Percentiles rank a stretch among this genome's conserved stretches.
Evolutionary conservation across 2,329 filamentous ascomycete species (phyloP).

Genomic region (Neoarthrinium moseri): DNA sequence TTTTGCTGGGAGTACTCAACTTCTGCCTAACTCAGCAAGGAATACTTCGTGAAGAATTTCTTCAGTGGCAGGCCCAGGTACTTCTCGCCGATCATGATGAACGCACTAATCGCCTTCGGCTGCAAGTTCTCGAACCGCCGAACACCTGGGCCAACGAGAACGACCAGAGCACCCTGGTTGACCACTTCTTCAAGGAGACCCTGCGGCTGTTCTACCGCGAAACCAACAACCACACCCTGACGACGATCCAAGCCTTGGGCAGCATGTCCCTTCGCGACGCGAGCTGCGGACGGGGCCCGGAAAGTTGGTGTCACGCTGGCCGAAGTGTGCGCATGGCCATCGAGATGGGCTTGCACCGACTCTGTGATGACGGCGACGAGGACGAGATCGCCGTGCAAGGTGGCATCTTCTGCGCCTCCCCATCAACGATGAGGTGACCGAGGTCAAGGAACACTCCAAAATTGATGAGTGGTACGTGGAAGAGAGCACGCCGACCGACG

Average conservation of each 20-base stretch:
- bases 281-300: slow-evolving; percentile 69
- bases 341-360: slow-evolving; percentile 67
- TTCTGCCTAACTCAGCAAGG: slow-evolving; percentile 69
- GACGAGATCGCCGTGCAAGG: slow-evolving; percentile 58
- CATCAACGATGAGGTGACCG: no score
- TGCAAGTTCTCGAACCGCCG: slow-evolving; percentile 67
- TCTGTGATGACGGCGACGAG: slow-evolving; percentile 46
- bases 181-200: slow-evolving; percentile 73
- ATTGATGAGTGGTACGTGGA: no score
- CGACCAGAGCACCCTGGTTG: slow-evolving; percentile 64
- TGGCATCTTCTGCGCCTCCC: slow-evolving; percentile 62
- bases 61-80: slow-evolving; percentile 58
- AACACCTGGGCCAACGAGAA: slow-evolving; percentile 60
- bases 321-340: slow-evolving; percentile 71
- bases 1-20: slow-evolving; percentile 78
- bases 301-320: slow-evolving; percentile 71
- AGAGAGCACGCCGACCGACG: no score
- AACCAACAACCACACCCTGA: slow-evolving; percentile 59
- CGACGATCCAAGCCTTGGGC: slow-evolving; percentile 71
- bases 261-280: slow-evolving; percentile 76
- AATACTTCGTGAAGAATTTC: slow-evolving; percentile 68
- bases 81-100: slow-evolving; percentile 66
- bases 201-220: slow-evolving; percentile 59
- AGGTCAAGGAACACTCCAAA: no score
- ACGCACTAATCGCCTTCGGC: slow-evolving; percentile 63